These are phyloP conservation scores for Dujonia santamariae DNA, from an alignment of 1,139 yeast genomes.

Conservation along the genomic window DNA sequence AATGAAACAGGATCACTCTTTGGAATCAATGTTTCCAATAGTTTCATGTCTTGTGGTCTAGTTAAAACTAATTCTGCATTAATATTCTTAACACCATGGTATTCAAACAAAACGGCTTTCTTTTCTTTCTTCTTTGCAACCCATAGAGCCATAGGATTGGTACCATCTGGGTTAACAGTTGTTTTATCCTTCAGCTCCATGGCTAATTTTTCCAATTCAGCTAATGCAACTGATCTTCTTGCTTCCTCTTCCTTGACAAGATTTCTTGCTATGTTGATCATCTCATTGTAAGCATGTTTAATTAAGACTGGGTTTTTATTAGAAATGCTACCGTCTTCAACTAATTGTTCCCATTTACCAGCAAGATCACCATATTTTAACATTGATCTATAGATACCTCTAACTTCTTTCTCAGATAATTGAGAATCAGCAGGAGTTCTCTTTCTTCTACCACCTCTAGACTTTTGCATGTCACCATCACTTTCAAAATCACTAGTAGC, in stretches of 20 bases:
- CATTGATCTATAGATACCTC: constrained; percentile 82
- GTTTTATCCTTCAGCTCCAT: constrained; percentile 50
- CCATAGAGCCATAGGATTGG: constrained; percentile 46
- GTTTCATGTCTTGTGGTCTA: constrained; percentile 78
- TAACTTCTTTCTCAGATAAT: constrained; percentile 80
- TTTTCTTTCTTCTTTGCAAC: constrained; percentile 67
- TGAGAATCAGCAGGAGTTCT: constrained; percentile 48
- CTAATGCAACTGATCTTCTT: constrained; percentile 53
- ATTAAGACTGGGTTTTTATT: constrained; percentile 83
- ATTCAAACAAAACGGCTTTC: constrained; percentile 87
- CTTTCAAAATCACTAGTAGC: constrained; percentile 32
- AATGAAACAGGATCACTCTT: constrained; percentile 55
- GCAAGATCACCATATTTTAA: constrained; percentile 79
- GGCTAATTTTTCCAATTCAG: constrained; percentile 62
- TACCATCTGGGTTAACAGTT: constrained; percentile 31
- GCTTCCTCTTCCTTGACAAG: constrained; percentile 66
- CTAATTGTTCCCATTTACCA: constrained; percentile 81
- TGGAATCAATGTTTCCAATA: constrained; percentile 59
- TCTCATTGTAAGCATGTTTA: constrained; percentile 71
- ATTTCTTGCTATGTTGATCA: constrained; percentile 59
- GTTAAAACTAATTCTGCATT: constrained; percentile 86
- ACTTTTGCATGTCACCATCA: constrained; percentile 24
- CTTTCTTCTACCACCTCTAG: constrained; percentile 24
- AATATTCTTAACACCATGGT: constrained; percentile 80
- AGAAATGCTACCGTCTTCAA: constrained; percentile 86